phyloP scores from a whole-genome alignment of 805 yeast genomes.

The Pichia scutulata region DNA sequence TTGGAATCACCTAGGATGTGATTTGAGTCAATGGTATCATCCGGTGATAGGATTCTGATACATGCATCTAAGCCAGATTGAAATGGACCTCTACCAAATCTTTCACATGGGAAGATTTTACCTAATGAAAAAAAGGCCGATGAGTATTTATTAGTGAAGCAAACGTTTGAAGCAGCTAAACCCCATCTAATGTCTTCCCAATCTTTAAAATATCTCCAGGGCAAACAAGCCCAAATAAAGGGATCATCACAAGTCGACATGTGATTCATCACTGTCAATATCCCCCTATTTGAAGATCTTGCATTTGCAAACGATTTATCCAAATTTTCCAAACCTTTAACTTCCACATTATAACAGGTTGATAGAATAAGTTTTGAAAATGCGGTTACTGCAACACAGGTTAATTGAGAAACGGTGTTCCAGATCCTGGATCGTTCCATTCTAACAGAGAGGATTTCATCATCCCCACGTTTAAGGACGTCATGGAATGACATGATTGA shows the following conservation, averaged over 20 bases:
- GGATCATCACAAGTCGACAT: slow-evolving; percentile 94
- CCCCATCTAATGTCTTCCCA: slow-evolving; percentile 84
- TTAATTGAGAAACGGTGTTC: slow-evolving; percentile 60
- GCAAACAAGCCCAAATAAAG: slow-evolving; percentile 76
- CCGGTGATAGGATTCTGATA: slow-evolving; percentile 69
- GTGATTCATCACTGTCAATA: slow-evolving; percentile 86
- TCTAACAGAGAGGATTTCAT: slow-evolving; percentile 42
- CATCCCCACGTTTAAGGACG: slow-evolving; percentile 68
- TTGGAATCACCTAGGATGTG: slow-evolving; percentile 20
- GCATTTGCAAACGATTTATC: slow-evolving; percentile 59
- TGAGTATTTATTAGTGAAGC: slow-evolving; percentile 52
- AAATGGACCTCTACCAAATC: slow-evolving; percentile 91
- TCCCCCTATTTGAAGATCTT: slow-evolving; percentile 58
- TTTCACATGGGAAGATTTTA: slow-evolving; percentile 74
- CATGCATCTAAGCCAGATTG: slow-evolving; percentile 88
- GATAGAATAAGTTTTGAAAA: slow-evolving; percentile 55
- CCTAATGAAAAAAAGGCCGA: slow-evolving; percentile 75
- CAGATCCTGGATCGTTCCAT: slow-evolving; percentile 55
- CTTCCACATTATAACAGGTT: slow-evolving; percentile 53
- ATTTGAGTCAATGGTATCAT: slow-evolving; percentile 50
- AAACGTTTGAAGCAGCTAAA: slow-evolving; percentile 84
- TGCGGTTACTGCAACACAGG: slow-evolving; percentile 59
- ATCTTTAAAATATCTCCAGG: slow-evolving; percentile 55
- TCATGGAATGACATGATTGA: slow-evolving; percentile 55
- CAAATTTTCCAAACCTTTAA: slow-evolving; percentile 56